Percentiles rank a stretch among this genome's conserved stretches.
Conservation (phyloP, 2,329 filamentous ascomycete species). For the Fusarium avenaceum region DNA sequence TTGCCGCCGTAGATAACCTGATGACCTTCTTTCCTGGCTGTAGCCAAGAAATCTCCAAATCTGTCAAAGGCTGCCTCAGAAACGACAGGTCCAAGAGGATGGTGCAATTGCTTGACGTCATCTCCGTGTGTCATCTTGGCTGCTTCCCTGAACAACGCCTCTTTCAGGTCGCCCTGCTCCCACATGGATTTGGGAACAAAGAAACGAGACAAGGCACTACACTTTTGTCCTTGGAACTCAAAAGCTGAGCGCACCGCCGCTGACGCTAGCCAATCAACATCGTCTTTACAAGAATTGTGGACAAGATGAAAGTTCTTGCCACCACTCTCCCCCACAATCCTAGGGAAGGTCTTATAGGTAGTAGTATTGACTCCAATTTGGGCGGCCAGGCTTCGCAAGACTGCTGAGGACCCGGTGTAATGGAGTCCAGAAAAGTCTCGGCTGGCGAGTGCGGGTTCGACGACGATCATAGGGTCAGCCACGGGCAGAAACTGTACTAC, state of each 20-base stretch:
- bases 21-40: slow-evolving; percentile 10
- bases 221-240: slow-evolving; percentile 23
- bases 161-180: slow-evolving; percentile 13
- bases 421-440: slow-evolving; percentile 54
- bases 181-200: slow-evolving; percentile 20
- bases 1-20: slow-evolving; percentile 11
- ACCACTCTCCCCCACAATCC: slow-evolving; percentile 63
- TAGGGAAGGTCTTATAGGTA: slow-evolving; percentile 54
- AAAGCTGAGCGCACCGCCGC: slow-evolving; percentile 15
- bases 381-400: slow-evolving; percentile 51
- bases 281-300: slow-evolving; percentile 47
- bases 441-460: slow-evolving; percentile 49
- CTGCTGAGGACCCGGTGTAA: slow-evolving; percentile 55
- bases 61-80: slow-evolving; percentile 7
- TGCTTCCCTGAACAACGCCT: slow-evolving; percentile 13
- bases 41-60: slow-evolving; percentile 8
- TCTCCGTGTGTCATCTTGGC: slow-evolving; percentile 18
- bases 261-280: slow-evolving; percentile 12
- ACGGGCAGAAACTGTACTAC: slow-evolving; percentile 54
- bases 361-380: slow-evolving; percentile 49
- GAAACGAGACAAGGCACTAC: slow-evolving; percentile 15
- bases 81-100: slow-evolving; percentile 12
- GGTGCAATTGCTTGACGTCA: slow-evolving; percentile 15
- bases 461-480: slow-evolving; percentile 53
- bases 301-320: slow-evolving; percentile 67